phyloP scores from a whole-genome alignment of 78 protist genomes.

The Creolimax fragrantissima region DNA sequence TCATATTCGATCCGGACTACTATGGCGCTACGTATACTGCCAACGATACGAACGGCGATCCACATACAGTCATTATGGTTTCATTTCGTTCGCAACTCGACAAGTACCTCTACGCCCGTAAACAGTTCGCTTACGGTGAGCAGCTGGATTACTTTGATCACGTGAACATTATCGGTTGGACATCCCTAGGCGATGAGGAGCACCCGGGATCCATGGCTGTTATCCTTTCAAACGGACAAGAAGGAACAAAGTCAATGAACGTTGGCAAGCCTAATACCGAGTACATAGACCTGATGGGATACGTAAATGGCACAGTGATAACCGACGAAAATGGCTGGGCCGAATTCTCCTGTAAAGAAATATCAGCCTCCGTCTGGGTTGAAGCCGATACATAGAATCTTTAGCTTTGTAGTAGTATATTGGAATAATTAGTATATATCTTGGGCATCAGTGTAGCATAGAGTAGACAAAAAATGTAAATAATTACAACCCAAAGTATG shows the following conservation, averaged over 20 bases:
- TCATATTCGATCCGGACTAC: background rate
- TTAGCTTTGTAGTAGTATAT: too few species aligned
- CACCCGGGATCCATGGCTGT: slow-evolving; percentile 2
- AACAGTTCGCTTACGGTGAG: background rate
- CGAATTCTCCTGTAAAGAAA: background rate
- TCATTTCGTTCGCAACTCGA: background rate
- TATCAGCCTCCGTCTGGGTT: background rate
- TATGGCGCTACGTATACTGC: background rate
- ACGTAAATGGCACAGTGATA: background rate
- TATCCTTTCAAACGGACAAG: background rate
- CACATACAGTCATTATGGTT: background rate
- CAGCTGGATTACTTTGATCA: background rate
- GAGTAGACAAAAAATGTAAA: too few species aligned
- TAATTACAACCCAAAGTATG: too few species aligned
- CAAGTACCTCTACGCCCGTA: background rate
- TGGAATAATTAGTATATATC: too few species aligned
- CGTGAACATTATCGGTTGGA: background rate
- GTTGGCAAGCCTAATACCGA: background rate
- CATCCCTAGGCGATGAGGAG: background rate
- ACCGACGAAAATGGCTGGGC: background rate
- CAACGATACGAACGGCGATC: too few species aligned
- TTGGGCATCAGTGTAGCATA: too few species aligned
- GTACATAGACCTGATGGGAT: background rate
- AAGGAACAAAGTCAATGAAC: background rate
- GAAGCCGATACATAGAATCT: background rate